Evolutionary conservation across 2,329 filamentous ascomycete genomes (phyloP), one percentile per base, ranked within the genome.

Genomic region (Eurotiales sp.): DNA sequence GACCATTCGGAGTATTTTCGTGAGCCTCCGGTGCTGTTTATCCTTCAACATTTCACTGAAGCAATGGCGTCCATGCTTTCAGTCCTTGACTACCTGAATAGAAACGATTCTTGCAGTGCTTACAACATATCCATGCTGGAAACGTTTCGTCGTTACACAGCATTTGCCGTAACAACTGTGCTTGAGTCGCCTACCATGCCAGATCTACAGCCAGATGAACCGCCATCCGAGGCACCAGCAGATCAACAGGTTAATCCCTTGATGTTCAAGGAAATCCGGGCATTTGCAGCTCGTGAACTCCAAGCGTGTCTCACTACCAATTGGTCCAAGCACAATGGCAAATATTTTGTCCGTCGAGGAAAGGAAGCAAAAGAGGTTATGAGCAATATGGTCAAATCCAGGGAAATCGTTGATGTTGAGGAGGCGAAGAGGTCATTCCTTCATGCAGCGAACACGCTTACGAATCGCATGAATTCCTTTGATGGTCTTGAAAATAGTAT

Each of bases 291-390:
- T 2, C 70, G 69, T 29, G 74, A 77, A 22, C 59, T 82, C 3
- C 61, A 69, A 30, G 61, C 71, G 1, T 71, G 72, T 36, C 58
- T 82, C 15, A 63, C 60, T 21, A 65, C 65, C 1, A 75, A 72
- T 29, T 82, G 79, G 79, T 71, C 72, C 19, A 56, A 61, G 7
- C 67, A 71, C 46, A 65, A 70, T 25, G 70, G 65, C 1, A 69
- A 63, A 46, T 75, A 80, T 55, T 79, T 72, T 58, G 72, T 81
- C 27, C 69, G 71, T 19, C 66, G 72, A 14, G 73, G 73, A 1
- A 69, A 71, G 36, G 66, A 66, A 10, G 71, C 68, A 14, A 74
- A 71, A 54, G 74, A 77, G 54, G 66, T 81, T 1, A 34, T 59
- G 1, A 61, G 77, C 15, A 69, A 37, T 14, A 39, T 53, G 2